phyloP scores from a whole-genome alignment of 2,329 filamentous ascomycete species.

The Calonectria pseudoreteaudii region DNA sequence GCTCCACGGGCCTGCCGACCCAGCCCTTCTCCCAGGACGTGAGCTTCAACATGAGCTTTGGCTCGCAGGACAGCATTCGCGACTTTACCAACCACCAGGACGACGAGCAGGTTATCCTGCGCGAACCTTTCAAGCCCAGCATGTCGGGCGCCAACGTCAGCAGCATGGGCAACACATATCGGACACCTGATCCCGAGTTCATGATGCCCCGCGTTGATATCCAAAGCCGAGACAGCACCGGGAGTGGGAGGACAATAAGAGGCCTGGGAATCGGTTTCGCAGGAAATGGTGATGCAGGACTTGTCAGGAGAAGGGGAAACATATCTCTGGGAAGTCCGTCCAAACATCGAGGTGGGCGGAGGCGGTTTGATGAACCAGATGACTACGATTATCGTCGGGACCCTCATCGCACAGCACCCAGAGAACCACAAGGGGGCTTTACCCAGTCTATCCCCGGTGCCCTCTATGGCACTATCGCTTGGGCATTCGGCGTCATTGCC shows the following conservation, averaged over 20 bases:
- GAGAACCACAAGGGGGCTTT: conserved; percentile 47
- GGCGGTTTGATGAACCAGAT: conserved; percentile 30
- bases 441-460: conserved; percentile 51
- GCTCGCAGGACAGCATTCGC: conserved; percentile 67
- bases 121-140: conserved; percentile 67
- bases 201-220: conserved; percentile 64
- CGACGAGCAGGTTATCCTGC: conserved; percentile 66
- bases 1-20: conserved; percentile 55
- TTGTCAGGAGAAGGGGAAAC: conserved; percentile 43
- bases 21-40: conserved; percentile 58
- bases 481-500: conserved; percentile 66
- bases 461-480: conserved; percentile 56
- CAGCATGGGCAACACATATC: conserved; percentile 38
- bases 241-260: conserved; percentile 50
- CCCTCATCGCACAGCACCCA: conserved; percentile 19
- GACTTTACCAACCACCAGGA: conserved; percentile 65
- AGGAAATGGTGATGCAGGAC: conserved; percentile 39
- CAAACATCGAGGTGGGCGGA: conserved; percentile 36
- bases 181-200: conserved; percentile 63
- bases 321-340: conserved; percentile 36
- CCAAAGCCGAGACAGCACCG: conserved; percentile 49
- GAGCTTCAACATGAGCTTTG: conserved; percentile 49
- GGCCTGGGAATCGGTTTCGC: conserved; percentile 37
- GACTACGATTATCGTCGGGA: conserved; percentile 29
- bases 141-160: conserved; percentile 53